phyloP scores from a whole-genome alignment of 1,139 yeast species.

The Kodamaea sp. region DNA sequence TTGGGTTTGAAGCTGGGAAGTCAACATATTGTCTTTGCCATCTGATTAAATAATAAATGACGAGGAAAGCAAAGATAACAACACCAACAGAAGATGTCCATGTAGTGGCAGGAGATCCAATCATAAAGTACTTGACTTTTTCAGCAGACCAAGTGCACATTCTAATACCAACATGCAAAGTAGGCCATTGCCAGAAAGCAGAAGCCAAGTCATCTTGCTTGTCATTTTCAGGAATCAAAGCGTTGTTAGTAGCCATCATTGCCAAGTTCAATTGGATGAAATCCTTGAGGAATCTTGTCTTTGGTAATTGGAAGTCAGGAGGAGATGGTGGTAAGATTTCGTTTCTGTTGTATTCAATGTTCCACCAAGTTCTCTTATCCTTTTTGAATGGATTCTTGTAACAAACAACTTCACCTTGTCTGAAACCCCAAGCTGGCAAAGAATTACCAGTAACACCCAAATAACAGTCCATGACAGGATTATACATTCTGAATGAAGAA shows the following conservation, averaged over 20 bases:
- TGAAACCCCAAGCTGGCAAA: conserved; percentile 97
- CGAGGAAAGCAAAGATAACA: conserved; percentile 53
- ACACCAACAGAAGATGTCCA: conserved; percentile 85
- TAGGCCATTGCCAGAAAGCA: conserved; percentile 98
- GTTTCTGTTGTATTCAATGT: conserved; percentile 82
- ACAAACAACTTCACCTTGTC: conserved; percentile 96
- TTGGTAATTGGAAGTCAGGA: conserved; percentile 72
- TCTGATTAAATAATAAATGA: conserved; percentile 62
- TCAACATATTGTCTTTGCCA: conserved; percentile 92
- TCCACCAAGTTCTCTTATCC: conserved; percentile 98
- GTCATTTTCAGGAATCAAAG: conserved; percentile 87
- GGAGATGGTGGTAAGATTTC: conserved; percentile 70
- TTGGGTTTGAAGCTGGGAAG: conserved; percentile 42
- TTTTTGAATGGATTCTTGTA: conserved; percentile 68
- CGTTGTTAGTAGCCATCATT: conserved; percentile 98
- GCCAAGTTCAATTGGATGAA: conserved; percentile 91
- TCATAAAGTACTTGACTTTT: conserved; percentile 74
- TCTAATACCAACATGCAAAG: conserved; percentile 85
- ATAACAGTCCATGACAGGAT: conserved; percentile 72
- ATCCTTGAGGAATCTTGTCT: conserved; percentile 79
- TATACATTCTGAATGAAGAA: conserved; percentile 74
- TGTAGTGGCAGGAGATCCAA: conserved; percentile 92
- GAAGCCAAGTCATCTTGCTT: conserved; percentile 91
- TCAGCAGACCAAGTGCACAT: conserved; percentile 93
- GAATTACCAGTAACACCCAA: conserved; percentile 75